Base-by-base conservation (phyloP, 106 monocot genomes). In the Apostasia shenzhenica region DNA sequence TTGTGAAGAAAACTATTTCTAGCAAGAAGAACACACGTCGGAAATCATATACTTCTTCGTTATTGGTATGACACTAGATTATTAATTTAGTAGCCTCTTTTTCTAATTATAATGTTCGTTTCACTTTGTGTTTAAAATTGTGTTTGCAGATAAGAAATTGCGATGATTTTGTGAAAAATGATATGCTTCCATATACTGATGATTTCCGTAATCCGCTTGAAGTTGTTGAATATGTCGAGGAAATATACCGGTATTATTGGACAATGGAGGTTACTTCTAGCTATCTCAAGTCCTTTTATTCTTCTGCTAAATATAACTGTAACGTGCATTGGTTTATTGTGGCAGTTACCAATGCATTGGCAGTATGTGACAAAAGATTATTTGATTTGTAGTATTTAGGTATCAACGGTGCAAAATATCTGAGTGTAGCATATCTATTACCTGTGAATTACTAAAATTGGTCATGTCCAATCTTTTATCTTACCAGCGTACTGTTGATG, bases 191-290 rank as follows among this genome's bases (percentile, higher is more conserved):
- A 37, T 55, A 50, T 66, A 85, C 81, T 52, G 81, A 85, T 74
- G 71, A 81, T 39, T 63, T 48, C 41, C 65, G 4, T 38, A 85
- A 85, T 26, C 84, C 77, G 13, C 67, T 85, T 42, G 84, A 85
- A 63, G 84, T 78, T 54, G 78, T 60, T 8, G 81, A 78, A 47
- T 85, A 85, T 55, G 75, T 81, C 48, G 84, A 85, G 55, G 84
- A 78, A 44, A 85, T 85, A 54, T 81, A 85, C 64, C 57, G 78
- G 8, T 81, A 85, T 67, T 85, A 85, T 66, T 81, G 84, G 84
- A 46, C 56, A 1, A 81, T 75, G 70, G 84, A 85, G 84, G 84
- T 41, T 45, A 4, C 38, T 76, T 45, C 48, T 39, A 40, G 11
- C 48, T 7, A 26, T 26, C 26, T 26, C 26, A 26, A 26, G 26